Base-by-base conservation (phyloP, 805 yeast species). In the Candida maris region DNA sequence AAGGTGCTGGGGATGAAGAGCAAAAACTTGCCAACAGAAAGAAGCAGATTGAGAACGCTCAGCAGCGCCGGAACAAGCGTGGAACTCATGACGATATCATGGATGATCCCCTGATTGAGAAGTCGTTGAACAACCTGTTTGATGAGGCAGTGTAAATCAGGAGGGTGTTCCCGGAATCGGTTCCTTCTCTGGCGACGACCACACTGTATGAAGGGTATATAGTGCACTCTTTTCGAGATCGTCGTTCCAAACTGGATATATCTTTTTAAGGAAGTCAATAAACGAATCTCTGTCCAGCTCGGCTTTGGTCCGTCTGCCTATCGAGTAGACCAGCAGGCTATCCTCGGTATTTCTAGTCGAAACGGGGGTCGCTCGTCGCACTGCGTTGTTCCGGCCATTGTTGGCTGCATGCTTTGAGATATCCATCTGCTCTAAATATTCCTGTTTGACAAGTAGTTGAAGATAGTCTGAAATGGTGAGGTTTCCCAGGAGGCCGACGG, bases 31-130 rank as follows among this genome's bases (percentile, higher is more conserved):
- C 62, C 54, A 67, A 58, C 39, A 71, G 77, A 54, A 71, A 62
- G 52, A 75, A 66, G 59, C 82, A 67, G 62, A 61, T 73, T 50
- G 85, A 73, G 54, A 71, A 59, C 34, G 54, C 54, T 16, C 68
- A 70, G 45, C 77, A 67, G 61, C 77, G 70, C 66, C 74, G 62
- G 41, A 51, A 47, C 4, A 62, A 58, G 24, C 47, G 41, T 13
- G 57, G 49, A 9, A 57, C 56, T 2, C 39, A 29, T 14, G 45
- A 38, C 23, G 83, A 81, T 57, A 70, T 81, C 15, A 68, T 81
- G 71, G 81, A 79, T 56, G 87, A 81, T 55, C 87, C 87, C n/a
- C 70, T 70, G 35, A 70, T 78, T 5, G 88, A 81, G 51, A 80
- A 77, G 48, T 82, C 85, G 2, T 61, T 81, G 43, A 76, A 75